Evolutionary conservation across 108 stramenopile genomes (phyloP).

Genomic region (Conticribra weissflogii): DNA sequence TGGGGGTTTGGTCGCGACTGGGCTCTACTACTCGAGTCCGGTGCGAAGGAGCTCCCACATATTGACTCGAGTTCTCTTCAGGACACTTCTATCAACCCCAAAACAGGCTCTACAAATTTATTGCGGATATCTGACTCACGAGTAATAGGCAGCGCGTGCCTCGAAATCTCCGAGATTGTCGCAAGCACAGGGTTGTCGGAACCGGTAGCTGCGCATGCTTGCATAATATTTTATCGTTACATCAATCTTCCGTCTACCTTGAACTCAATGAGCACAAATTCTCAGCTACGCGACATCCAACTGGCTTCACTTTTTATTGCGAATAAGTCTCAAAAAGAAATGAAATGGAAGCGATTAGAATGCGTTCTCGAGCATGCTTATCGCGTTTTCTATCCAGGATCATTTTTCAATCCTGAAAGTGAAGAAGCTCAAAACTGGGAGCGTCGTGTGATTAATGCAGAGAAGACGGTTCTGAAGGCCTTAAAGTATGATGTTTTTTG

Average conservation of each 20-base stretch:
- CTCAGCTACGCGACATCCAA: slow-evolving; percentile 71
- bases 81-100: slow-evolving; percentile 21
- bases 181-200: slow-evolving; percentile 44
- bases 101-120: slow-evolving; percentile 18
- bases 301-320: slow-evolving; percentile 83
- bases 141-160: slow-evolving; percentile 54
- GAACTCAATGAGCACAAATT: slow-evolving; percentile 29
- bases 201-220: slow-evolving; percentile 71
- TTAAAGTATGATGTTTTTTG: slow-evolving; percentile 84
- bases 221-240: slow-evolving; percentile 80
- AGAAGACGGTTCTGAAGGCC: slow-evolving; percentile 56
- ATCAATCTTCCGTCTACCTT: slow-evolving; percentile 46
- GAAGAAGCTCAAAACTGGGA: slow-evolving; percentile 78
- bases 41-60: slow-evolving; percentile 12
- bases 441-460: slow-evolving; percentile 73
- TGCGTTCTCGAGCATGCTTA: slow-evolving; percentile 72
- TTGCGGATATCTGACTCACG: slow-evolving; percentile 53
- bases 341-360: slow-evolving; percentile 81
- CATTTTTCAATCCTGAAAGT: slow-evolving; percentile 60
- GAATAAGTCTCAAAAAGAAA: slow-evolving; percentile 81
- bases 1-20: slow-evolving; percentile 90
- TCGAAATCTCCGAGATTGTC: slow-evolving; percentile 80
- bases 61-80: slow-evolving; percentile 19
- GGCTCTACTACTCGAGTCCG: slow-evolving; percentile 55
- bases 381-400: slow-evolving; percentile 70